Base-by-base conservation (phyloP, 139 green algal species). In the Zygnema cylindricum region DNA sequence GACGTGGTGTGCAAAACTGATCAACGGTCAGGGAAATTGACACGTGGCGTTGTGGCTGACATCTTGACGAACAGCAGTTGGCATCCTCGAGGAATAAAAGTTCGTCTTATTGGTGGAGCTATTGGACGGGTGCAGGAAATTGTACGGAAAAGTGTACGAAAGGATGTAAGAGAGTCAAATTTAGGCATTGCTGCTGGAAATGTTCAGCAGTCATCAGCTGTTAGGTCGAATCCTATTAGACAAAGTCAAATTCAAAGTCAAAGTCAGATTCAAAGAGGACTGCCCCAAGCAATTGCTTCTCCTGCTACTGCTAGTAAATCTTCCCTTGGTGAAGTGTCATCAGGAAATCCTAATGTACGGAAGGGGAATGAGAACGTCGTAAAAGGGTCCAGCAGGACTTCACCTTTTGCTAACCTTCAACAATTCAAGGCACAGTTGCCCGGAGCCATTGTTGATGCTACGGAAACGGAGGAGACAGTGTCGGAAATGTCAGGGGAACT, bases 1-100 rank as follows among this genome's bases (percentile, higher is more conserved):
- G 71, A 79, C 7, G 38, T 79, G 11, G 71, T 79, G 71, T 43
- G 36, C 36, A 79, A 79, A 16, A 16, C 7, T 25, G 71, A 79
- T 16, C 71, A 79, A 16, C 71, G 71, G 16, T 54, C 71, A 79
- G 71, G 71, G 3, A 79, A 43, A 43, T 16, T 79, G 36, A 79
- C 71, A 79, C 71, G 71, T 16, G 71, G 71, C 71, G 21, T 79
- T 79, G 71, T 79, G 71, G 36, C 36, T 79, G 71, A 79, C 3
- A 16, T 79, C 3, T 16, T 79, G 16, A 79, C 71, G 16, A 79
- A 79, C 71, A 54, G 36, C 21, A 43, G 71, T 11, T 43, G 7
- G 3, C 71, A 79, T 43, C 71, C 71, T 40, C 71, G 38, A 3
- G 71, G 71, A 7, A 16, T 79, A 11, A 79, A 79, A 43, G 71